Evolutionary conservation across 73 alveolate species (phyloP), one percentile per base, ranked within the genome.

Genomic region (Symbiodinium natans): DNA sequence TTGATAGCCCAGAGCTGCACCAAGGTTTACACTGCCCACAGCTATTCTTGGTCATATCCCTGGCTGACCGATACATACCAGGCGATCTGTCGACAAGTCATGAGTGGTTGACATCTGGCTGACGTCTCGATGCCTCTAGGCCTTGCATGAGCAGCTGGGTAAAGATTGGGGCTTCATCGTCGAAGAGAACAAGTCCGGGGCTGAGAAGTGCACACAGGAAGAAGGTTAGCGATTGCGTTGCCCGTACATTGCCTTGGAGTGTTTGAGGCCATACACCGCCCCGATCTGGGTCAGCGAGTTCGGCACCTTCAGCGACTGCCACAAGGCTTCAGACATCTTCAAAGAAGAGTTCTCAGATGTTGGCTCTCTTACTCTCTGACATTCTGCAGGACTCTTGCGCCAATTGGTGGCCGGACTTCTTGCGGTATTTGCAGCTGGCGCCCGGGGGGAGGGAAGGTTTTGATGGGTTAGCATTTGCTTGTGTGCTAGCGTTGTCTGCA

Each of bases 241-340:
- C 36, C 15, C 15, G 77, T 25, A n/a, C n/a, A n/a, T n/a, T n/a
- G n/a, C 77, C 46, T 33, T 74, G n/a, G 17, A 10, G 25, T 10
- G 46, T 34, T 27, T 33, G 56, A 90, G 97, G 97, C 87, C 97
- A 11, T 92, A 34, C 29, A 74, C 90, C 2, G 98, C 98, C 3
- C 98, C 98, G 9, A 92, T 92, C 29, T 92, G 98, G 98, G 84
- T 92, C 71, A 92, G 98, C 34, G 98, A 92, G 43, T 92, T 92
- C 59, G 98, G 98, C 92, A 92, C 98, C 83, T 92, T 90, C 40
- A 90, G 97, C 63, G 97, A 90, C 56, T 90, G 97, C 84, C 97
- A 90, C 88, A 90, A 90, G 97, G 97, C 84, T 34, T 74, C 27
- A 6, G 41, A 29, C 27, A 36, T 23, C 39, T 25, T 68, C 41